Percentiles rank a stretch among this genome's conserved stretches.
phyloP scores from a whole-genome alignment of 441 rosid genomes.

The Brassica hybrid region DNA sequence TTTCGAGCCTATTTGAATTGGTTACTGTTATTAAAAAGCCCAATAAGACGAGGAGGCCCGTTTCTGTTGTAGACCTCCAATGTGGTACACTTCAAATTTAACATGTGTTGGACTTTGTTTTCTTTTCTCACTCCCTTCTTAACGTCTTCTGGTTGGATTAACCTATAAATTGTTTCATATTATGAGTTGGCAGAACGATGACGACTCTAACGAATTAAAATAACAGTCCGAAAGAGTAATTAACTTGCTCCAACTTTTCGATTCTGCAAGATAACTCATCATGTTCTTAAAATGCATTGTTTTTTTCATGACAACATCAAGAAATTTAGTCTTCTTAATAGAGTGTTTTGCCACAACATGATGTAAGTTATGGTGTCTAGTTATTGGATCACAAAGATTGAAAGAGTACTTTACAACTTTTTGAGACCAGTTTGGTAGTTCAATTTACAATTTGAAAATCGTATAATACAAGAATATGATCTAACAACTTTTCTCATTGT shows the following conservation, averaged over 20 bases:
- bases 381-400: not conserved
- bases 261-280: not conserved
- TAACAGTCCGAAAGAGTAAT: not conserved
- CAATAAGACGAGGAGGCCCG: not conserved
- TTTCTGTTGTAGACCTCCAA: not conserved
- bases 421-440: not conserved
- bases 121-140: not conserved
- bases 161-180: not conserved
- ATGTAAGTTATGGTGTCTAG: not conserved
- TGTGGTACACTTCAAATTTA: not conserved
- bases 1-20: not conserved
- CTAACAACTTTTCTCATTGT: too few species aligned
- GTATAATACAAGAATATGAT: not conserved
- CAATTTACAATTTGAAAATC: not conserved
- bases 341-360: not conserved
- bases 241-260: not conserved
- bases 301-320: not conserved
- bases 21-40: not conserved
- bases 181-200: not conserved
- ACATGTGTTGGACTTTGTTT: not conserved
- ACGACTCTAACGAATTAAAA: not conserved
- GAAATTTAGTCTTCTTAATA: not conserved
- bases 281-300: not conserved
- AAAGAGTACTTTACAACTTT: not conserved
- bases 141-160: not conserved